These are phyloP conservation scores for Paramecium pentaurelia DNA, from an alignment of 73 alveolate species.

Conservation along the genomic window DNA sequence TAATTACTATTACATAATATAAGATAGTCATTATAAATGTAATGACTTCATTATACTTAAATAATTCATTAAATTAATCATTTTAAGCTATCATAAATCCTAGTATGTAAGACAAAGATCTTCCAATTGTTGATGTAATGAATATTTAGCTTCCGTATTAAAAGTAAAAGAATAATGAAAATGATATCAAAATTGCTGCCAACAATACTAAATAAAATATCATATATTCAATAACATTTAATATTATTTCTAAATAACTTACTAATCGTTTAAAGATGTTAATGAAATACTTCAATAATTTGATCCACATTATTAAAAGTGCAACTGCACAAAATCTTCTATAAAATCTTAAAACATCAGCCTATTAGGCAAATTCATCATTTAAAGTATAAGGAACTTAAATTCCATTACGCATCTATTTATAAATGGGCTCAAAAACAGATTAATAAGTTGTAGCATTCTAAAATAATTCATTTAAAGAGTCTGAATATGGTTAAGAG, in stretches of 20 bases:
- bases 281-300: neutral
- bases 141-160: neutral
- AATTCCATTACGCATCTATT: neutral
- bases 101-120: neutral
- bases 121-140: neutral
- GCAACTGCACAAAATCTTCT: slow-evolving; percentile 13
- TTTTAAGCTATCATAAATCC: slow-evolving; percentile 12
- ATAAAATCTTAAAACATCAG: neutral
- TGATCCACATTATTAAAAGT: slow-evolving; percentile 18
- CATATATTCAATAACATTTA: slow-evolving; percentile 21
- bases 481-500: neutral
- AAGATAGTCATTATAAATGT: neutral
- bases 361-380: neutral
- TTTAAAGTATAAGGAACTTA: neutral
- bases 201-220: neutral
- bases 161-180: slow-evolving; percentile 5
- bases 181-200: neutral
- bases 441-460: neutral
- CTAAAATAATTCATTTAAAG: neutral
- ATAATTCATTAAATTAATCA: neutral
- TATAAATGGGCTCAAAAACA: neutral
- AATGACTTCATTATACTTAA: neutral
- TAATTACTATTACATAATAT: slow-evolving; percentile 3
- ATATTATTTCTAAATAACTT: neutral
- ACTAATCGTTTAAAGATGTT: neutral